These are phyloP conservation scores for Echium plantagineum DNA, from an alignment of 257 asterid genomes.

Conservation along the genomic window DNA sequence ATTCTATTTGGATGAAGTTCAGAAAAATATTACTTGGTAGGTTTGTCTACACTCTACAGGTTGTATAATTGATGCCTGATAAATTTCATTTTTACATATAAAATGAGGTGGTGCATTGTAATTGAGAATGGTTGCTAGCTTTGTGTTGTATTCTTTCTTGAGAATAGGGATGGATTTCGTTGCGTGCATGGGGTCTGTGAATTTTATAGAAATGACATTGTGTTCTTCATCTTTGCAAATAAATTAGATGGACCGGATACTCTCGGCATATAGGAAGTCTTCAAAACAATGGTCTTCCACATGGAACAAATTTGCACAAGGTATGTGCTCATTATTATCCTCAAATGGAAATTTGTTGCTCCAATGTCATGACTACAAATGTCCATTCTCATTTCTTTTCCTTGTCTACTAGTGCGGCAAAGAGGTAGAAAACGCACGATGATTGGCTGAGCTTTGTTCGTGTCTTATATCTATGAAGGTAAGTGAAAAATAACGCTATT, in stretches of 20 bases:
- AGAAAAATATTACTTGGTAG: too few species aligned
- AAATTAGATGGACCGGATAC: conserved; percentile 68
- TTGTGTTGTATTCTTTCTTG: too few species aligned
- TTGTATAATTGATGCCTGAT: too few species aligned
- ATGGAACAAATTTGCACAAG: conserved; percentile 91
- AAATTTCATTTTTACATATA: too few species aligned
- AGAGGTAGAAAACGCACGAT: conserved; percentile 90
- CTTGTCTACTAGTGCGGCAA: conserved; percentile 46
- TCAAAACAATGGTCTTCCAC: conserved; percentile 94
- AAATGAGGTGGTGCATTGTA: too few species aligned
- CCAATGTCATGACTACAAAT: conserved; percentile 5
- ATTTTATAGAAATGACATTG: background rate
- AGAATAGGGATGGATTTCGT: too few species aligned
- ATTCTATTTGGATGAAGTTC: background rate
- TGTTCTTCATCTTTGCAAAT: conserved; percentile 1
- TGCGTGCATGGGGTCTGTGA: background rate
- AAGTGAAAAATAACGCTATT: too few species aligned
- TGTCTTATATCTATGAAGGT: conserved; percentile 9
- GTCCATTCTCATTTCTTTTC: conserved; percentile 4
- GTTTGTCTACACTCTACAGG: too few species aligned
- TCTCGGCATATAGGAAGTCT: conserved; percentile 80
- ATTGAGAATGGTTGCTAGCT: too few species aligned
- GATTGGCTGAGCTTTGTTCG: conserved; percentile 46
- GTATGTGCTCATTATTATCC: conserved; percentile 18
- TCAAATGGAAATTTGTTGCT: background rate